Percentiles rank a stretch among this genome's conserved stretches.
Conservation (phyloP, 2,329 filamentous ascomycete genomes). For the Scedosporium minutisporum region DNA sequence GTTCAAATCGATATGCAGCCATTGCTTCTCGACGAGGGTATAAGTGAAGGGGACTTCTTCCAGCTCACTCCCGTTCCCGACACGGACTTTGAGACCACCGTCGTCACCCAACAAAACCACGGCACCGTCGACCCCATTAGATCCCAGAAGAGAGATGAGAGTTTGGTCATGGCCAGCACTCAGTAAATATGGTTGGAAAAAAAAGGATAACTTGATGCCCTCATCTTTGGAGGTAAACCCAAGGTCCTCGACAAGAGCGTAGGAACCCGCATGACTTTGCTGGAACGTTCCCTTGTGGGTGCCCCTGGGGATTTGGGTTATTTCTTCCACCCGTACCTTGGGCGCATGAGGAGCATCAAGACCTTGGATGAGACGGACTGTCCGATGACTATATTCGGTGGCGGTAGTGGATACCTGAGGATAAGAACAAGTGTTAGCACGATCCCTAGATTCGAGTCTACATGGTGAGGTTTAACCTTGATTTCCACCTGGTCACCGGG, state of each 20-base stretch:
- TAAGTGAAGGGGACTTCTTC: not conserved
- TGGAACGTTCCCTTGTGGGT: not conserved
- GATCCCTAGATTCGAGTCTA: too few species aligned
- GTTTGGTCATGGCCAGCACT: slow-evolving; percentile 4
- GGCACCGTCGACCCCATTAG: not conserved
- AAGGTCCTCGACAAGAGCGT: slow-evolving; percentile 1
- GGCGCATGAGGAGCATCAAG: not conserved
- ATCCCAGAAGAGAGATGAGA: slow-evolving; percentile 5
- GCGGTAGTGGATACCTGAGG: not conserved
- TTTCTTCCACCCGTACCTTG: not conserved
- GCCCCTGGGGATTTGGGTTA: not conserved
- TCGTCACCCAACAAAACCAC: not conserved
- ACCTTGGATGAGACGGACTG: not conserved
- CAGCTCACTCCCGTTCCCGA: not conserved
- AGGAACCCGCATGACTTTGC: not conserved
- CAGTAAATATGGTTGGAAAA: slow-evolving; percentile 6
- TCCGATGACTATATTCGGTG: not conserved
- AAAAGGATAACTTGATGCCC: slow-evolving; percentile 2
- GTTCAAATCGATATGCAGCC: not conserved
- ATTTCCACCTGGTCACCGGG: too few species aligned
- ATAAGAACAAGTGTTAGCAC: not conserved
- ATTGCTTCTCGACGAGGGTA: not conserved
- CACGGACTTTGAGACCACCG: not conserved
- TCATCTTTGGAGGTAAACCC: slow-evolving; percentile 1
- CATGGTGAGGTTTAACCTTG: too few species aligned